Percentiles rank a stretch among this genome's conserved stretches.
phyloP scores from a whole-genome alignment of 306 rosid species.

The Chamaecrista fasciculata region DNA sequence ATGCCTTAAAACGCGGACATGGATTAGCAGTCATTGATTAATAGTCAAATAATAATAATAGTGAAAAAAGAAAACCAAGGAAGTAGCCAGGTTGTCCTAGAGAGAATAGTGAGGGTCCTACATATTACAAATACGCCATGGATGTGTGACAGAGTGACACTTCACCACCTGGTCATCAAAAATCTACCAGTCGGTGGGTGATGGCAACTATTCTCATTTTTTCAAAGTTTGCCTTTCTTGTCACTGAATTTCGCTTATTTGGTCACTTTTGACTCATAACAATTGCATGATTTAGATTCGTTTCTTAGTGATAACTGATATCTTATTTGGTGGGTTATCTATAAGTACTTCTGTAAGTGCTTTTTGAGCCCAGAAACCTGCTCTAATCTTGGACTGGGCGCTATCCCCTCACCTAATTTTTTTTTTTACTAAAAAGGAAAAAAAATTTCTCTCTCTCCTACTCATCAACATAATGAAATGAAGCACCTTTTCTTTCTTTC shows the following conservation, averaged over 20 bases:
- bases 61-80: background rate
- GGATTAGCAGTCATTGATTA: too few relatives aligned
- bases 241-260: too few relatives aligned
- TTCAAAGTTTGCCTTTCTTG: too few relatives aligned
- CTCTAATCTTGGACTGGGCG: too few relatives aligned
- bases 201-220: constrained; percentile 36
- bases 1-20: too few relatives aligned
- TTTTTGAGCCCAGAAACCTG: too few relatives aligned
- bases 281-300: too few relatives aligned
- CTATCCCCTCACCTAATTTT: too few relatives aligned
- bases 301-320: too few relatives aligned
- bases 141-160: constrained; percentile 60
- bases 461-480: constrained; percentile 21
- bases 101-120: constrained; percentile 29
- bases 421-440: background rate
- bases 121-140: constrained; percentile 31
- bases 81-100: constrained; percentile 46
- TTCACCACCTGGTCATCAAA: constrained; percentile 42
- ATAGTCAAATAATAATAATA: background rate
- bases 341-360: too few relatives aligned
- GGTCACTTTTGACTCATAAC: too few relatives aligned
- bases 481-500: background rate
- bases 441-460: background rate
- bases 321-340: too few relatives aligned
- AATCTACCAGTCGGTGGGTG: constrained; percentile 44